Percentiles rank a stretch among this genome's conserved stretches.
phyloP scores from a whole-genome alignment of 768 basidiomycete genomes.

The Leccinum pellstonianum region DNA sequence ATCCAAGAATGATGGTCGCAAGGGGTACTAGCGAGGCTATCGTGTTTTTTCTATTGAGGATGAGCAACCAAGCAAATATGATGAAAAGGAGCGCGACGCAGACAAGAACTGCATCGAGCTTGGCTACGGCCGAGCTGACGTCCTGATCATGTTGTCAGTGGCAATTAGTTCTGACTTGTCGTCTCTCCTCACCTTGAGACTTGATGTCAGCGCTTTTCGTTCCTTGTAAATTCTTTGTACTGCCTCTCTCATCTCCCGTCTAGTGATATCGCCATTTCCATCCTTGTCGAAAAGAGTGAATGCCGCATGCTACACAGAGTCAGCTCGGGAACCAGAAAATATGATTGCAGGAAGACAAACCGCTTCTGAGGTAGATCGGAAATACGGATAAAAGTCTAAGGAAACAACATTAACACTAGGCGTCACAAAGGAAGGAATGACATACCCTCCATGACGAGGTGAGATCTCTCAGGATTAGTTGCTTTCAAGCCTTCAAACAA shows the following conservation, averaged over 20 bases:
- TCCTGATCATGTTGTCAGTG: conserved; percentile 44
- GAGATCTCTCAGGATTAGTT: conserved; percentile 55
- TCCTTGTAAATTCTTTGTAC: conserved; percentile 80
- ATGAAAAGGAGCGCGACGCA: conserved; percentile 54
- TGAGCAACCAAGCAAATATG: conserved; percentile 69
- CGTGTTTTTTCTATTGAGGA: conserved; percentile 68
- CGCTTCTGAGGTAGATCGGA: conserved; percentile 68
- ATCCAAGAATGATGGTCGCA: conserved; percentile 77
- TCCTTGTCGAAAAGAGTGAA: conserved; percentile 77
- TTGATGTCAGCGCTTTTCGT: conserved; percentile 65
- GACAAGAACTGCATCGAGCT: conserved; percentile 74
- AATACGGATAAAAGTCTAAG: conserved; percentile 77
- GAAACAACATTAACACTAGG: conserved; percentile 1
- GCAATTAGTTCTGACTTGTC: neutral
- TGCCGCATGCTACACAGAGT: conserved; percentile 52
- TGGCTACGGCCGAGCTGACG: conserved; percentile 68
- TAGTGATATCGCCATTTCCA: conserved; percentile 78
- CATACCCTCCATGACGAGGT: conserved; percentile 67
- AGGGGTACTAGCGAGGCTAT: conserved; percentile 74
- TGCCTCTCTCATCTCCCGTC: conserved; percentile 78
- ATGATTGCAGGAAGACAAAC: conserved; percentile 31
- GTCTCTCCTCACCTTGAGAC: conserved; percentile 55
- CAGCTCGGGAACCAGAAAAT: neutral
- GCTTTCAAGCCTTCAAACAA: conserved; percentile 62
- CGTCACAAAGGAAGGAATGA: neutral